These are phyloP conservation scores for Fistulinella staudtii DNA, from an alignment of 1,284 basidiomycete species.

Conservation along the genomic window DNA sequence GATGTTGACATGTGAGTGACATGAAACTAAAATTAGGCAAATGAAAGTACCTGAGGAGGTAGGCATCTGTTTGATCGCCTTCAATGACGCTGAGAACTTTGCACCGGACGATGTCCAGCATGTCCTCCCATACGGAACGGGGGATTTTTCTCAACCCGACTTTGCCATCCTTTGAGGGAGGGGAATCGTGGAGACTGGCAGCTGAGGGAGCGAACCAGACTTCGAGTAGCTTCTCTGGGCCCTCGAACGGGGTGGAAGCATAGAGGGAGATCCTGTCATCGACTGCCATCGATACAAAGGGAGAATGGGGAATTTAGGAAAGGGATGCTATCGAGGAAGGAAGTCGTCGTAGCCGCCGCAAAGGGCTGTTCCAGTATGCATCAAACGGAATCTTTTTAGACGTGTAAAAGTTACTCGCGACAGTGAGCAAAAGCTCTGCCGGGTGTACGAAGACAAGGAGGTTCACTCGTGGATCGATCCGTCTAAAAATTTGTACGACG, in stretches of 20 bases:
- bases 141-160: conserved; percentile 78
- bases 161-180: conserved; percentile 38
- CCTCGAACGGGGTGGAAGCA: conserved; percentile 66
- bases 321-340: conserved; percentile 54
- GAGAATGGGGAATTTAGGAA: background rate
- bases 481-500: conserved; percentile 16
- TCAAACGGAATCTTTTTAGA: conserved; percentile 39
- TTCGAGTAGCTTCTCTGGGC: conserved; percentile 96
- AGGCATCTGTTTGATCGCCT: conserved; percentile 89
- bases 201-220: conserved; percentile 92
- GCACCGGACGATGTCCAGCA: conserved; percentile 97
- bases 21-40: conserved; percentile 3
- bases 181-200: conserved; percentile 50
- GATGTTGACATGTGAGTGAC: conserved; percentile 9
- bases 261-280: conserved; percentile 33
- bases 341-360: conserved; percentile 39
- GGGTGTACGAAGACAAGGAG: conserved; percentile 16
- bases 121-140: conserved; percentile 86
- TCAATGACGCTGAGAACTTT: conserved; percentile 90
- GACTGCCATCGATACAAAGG: conserved; percentile 29
- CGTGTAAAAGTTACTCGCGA: conserved; percentile 17
- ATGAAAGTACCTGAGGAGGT: conserved; percentile 77
- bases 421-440: conserved; percentile 16
- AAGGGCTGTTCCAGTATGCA: conserved; percentile 51
- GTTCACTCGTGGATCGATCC: conserved; percentile 1